Percentiles rank a stretch among this genome's conserved stretches.
Conservation (phyloP, 2,329 filamentous ascomycete genomes). For the Ceratocystis ficicola region DNA sequence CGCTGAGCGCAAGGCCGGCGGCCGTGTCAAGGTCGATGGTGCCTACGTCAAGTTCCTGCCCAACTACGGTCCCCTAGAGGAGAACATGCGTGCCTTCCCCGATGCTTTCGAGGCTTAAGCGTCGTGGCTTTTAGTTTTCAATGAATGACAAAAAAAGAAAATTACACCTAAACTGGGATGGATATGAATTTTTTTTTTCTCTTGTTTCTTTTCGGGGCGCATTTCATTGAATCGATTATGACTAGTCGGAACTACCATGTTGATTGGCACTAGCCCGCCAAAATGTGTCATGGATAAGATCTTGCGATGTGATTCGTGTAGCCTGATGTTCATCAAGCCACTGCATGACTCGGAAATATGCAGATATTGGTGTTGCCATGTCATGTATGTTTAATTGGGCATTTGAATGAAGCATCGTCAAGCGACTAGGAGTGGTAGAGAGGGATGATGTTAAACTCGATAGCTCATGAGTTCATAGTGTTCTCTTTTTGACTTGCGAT, state of each 20-base stretch:
- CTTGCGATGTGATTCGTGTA: too few relatives aligned
- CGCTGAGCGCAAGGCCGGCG: constrained; percentile 84
- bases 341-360: too few relatives aligned
- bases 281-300: too few relatives aligned
- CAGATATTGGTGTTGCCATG: too few relatives aligned
- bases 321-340: not conserved
- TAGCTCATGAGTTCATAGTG: too few relatives aligned
- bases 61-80: constrained; percentile 74
- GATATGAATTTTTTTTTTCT: not conserved
- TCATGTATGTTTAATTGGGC: too few relatives aligned
- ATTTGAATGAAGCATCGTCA: too few relatives aligned
- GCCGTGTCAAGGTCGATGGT: constrained; percentile 91
- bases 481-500: too few relatives aligned
- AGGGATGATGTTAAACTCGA: too few relatives aligned
- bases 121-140: constrained; percentile 26
- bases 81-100: constrained; percentile 93
- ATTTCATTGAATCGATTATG: not conserved
- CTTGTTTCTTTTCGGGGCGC: not conserved
- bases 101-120: constrained; percentile 62
- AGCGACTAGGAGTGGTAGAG: too few relatives aligned
- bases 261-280: not conserved
- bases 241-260: not conserved
- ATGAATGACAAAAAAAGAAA: constrained; percentile 23
- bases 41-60: constrained; percentile 98
- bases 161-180: constrained; percentile 2